Evolutionary conservation across 495 filamentous ascomycete species (phyloP).

Genomic region (Neurospora sp.): DNA sequence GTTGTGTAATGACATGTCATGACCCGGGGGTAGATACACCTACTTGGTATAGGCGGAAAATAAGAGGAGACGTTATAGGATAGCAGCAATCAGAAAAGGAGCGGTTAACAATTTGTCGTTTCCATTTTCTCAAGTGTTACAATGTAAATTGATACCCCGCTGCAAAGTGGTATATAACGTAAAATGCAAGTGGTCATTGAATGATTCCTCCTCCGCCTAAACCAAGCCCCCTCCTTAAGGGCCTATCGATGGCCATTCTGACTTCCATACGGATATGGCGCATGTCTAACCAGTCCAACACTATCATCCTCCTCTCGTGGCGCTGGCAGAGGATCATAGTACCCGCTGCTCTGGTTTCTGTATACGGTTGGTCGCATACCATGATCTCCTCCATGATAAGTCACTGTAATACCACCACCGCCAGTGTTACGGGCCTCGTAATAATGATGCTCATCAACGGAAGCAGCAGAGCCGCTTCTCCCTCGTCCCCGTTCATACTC

Average conservation of each 20-base stretch:
- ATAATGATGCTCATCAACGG: neutral
- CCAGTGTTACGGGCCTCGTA: neutral
- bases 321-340: neutral
- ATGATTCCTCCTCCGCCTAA: neutral
- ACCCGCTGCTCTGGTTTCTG: neutral
- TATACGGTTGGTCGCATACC: neutral
- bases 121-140: neutral
- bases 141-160: neutral
- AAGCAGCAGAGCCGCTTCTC: neutral
- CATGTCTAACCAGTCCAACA: neutral
- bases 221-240: neutral
- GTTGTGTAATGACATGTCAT: neutral
- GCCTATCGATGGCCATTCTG: neutral
- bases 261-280: neutral
- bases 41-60: neutral
- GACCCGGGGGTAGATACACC: neutral
- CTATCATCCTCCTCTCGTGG: neutral
- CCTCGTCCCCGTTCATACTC: neutral
- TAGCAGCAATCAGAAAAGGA: neutral
- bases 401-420: neutral
- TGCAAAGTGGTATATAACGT: neutral
- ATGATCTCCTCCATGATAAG: neutral
- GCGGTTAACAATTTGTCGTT: neutral
- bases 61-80: neutral
- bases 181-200: neutral